phyloP scores from a whole-genome alignment of 2,329 filamentous ascomycete species.

The Rasamsonia emersonii region DNA sequence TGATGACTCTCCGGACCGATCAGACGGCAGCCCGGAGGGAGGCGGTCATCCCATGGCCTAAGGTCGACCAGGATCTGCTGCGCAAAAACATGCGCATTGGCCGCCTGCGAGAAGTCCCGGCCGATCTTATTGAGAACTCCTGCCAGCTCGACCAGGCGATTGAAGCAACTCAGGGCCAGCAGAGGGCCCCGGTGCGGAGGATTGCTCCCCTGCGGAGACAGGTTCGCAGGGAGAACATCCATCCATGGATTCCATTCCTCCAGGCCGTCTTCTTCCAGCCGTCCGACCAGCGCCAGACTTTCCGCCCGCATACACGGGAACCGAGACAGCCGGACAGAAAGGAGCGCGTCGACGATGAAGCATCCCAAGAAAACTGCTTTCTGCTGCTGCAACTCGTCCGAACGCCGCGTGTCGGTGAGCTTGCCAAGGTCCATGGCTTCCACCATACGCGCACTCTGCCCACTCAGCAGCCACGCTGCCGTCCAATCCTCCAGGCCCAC shows the following conservation, averaged over 20 bases:
- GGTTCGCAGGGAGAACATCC: conserved; percentile 36
- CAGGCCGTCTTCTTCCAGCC: conserved; percentile 55
- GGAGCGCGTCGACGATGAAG: conserved; percentile 45
- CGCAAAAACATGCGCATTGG: conserved; percentile 20
- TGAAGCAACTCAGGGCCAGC: conserved; percentile 45
- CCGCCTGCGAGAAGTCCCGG: conserved; percentile 20
- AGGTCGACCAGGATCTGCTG: conserved; percentile 29
- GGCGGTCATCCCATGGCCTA: conserved; percentile 27
- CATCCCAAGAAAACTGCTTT: conserved; percentile 44
- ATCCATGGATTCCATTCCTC: conserved; percentile 71
- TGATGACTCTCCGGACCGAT: conserved; percentile 29
- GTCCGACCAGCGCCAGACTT: conserved; percentile 40
- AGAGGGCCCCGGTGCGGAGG: conserved; percentile 31
- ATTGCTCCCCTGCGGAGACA: conserved; percentile 16
- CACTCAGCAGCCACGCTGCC: conserved; percentile 46
- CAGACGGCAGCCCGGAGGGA: conserved; percentile 28
- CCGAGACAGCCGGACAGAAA: conserved; percentile 40
- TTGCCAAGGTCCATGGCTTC: conserved; percentile 28
- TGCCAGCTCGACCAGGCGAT: conserved; percentile 37
- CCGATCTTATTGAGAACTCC: conserved; percentile 28
- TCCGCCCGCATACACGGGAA: conserved; percentile 38
- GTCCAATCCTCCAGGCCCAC: conserved; percentile 39
- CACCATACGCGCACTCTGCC: conserved; percentile 43
- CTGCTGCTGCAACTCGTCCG: conserved; percentile 25
- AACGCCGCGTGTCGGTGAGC: conserved; percentile 17